Conservation (phyloP, 108 stramenopile genomes). For the Nitzschia sp. region DNA sequence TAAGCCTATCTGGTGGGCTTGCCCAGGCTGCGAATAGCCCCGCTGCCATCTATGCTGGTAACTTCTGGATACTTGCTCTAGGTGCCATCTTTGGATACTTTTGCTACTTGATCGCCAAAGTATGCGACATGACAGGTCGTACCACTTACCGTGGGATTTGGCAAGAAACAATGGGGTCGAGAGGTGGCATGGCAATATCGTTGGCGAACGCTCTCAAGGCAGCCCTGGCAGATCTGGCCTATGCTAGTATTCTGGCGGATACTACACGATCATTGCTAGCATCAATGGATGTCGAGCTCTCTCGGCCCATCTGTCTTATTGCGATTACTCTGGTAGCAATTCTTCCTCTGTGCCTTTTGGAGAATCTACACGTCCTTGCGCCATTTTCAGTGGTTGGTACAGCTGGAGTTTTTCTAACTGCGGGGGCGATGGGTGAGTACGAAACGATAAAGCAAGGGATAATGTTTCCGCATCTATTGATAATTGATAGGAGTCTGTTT, state of each 20-base stretch:
- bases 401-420: constrained; percentile 43
- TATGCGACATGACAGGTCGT: constrained; percentile 47
- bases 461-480: too few relatives aligned
- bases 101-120: constrained; percentile 62
- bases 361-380: constrained; percentile 58
- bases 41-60: constrained; percentile 51
- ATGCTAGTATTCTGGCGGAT: constrained; percentile 6
- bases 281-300: constrained; percentile 35
- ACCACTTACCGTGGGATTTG: constrained; percentile 77
- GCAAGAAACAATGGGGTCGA: constrained; percentile 48
- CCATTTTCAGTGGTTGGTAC: constrained; percentile 65
- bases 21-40: neutral
- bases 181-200: constrained; percentile 10
- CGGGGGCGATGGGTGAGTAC: constrained; percentile 51
- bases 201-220: neutral
- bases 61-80: constrained; percentile 44
- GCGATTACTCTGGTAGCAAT: too few relatives aligned
- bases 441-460: too few relatives aligned
- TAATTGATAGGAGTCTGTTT: too few relatives aligned
- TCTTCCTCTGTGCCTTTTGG: constrained; percentile 84
- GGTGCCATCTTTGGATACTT: constrained; percentile 82
- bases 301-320: too few relatives aligned
- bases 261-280: constrained; percentile 64
- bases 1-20: constrained; percentile 67
- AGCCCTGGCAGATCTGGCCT: neutral